Percentiles rank a stretch among this genome's conserved stretches.
phyloP scores from a whole-genome alignment of 495 filamentous ascomycete species.

The Cenococcum geophilum region DNA sequence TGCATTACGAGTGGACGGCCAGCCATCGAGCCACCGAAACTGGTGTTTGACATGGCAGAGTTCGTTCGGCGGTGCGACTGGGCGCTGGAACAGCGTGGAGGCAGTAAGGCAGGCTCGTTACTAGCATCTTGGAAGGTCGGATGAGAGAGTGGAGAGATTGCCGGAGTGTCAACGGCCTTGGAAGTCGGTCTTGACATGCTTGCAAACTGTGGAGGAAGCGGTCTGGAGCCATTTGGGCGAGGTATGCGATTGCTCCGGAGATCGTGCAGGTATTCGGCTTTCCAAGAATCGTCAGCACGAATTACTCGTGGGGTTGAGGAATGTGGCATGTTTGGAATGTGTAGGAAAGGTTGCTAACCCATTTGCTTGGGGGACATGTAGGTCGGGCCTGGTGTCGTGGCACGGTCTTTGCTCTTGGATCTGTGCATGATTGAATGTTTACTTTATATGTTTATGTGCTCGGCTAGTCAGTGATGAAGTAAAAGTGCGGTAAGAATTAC shows the following conservation, averaged over 20 bases:
- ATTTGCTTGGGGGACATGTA: constrained; percentile 88
- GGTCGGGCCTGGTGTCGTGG: constrained; percentile 54
- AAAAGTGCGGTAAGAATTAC: constrained; percentile 42
- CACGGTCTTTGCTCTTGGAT: constrained; percentile 30
- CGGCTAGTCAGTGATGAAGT: constrained; percentile 56
- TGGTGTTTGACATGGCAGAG: constrained; percentile 20
- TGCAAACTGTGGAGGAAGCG: constrained; percentile 55
- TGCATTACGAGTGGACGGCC: constrained; percentile 26
- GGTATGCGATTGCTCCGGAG: constrained; percentile 72
- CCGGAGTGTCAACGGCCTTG: constrained; percentile 18
- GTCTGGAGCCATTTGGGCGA: constrained; percentile 41
- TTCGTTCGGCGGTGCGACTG: constrained; percentile 21
- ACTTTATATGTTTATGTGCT: constrained; percentile 19
- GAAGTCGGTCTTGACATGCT: constrained; percentile 57
- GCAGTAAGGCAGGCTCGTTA: not conserved
- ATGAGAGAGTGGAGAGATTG: constrained; percentile 22
- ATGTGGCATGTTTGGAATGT: constrained; percentile 27
- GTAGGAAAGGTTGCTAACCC: constrained; percentile 50
- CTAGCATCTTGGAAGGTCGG: constrained; percentile 20
- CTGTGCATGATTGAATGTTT: constrained; percentile 28
- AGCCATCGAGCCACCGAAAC: constrained; percentile 24
- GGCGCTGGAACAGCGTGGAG: constrained; percentile 1
- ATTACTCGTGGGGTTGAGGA: constrained; percentile 11
- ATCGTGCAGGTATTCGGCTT: constrained; percentile 71
- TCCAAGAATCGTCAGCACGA: constrained; percentile 31